Conservation (phyloP, 2,329 filamentous ascomycete genomes). For the Talaromyces amestolkiae region DNA sequence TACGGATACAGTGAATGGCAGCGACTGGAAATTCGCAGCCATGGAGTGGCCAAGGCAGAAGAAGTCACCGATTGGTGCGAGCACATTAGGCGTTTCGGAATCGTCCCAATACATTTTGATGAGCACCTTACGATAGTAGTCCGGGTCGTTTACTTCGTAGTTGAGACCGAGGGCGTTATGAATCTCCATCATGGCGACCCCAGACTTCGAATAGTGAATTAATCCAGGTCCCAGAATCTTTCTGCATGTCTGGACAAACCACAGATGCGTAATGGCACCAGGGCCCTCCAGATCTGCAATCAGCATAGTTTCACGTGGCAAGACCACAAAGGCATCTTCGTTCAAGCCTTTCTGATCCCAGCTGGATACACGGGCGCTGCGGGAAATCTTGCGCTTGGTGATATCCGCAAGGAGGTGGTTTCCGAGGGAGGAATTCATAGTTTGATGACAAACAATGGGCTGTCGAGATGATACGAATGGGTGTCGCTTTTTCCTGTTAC, state of each 20-base stretch:
- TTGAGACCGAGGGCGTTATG: conserved; percentile 34
- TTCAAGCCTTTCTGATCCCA: conserved; percentile 34
- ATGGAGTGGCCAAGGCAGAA: conserved; percentile 35
- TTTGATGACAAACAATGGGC: neutral
- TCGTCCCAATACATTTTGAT: conserved; percentile 40
- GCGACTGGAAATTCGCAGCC: conserved; percentile 35
- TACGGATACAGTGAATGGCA: conserved; percentile 35
- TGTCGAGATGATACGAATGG: neutral
- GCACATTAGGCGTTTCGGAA: conserved; percentile 31
- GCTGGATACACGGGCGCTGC: conserved; percentile 31
- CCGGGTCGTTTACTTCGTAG: conserved; percentile 35
- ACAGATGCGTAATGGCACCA: conserved; percentile 29
- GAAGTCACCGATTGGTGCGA: conserved; percentile 35
- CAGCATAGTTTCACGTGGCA: conserved; percentile 31
- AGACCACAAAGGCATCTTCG: conserved; percentile 34
- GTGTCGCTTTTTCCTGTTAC: neutral
- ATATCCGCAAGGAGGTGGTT: neutral
- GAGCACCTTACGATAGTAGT: conserved; percentile 38
- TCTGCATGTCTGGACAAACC: conserved; percentile 34
- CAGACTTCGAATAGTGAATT: conserved; percentile 36
- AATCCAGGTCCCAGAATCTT: conserved; percentile 34
- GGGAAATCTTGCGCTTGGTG: conserved; percentile 18
- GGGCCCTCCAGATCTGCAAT: conserved; percentile 34
- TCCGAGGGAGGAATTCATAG: neutral
- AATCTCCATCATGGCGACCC: conserved; percentile 37